These are phyloP conservation scores for Chlorella sp. DNA, from an alignment of 139 green algal genomes.

Conservation along the genomic window DNA sequence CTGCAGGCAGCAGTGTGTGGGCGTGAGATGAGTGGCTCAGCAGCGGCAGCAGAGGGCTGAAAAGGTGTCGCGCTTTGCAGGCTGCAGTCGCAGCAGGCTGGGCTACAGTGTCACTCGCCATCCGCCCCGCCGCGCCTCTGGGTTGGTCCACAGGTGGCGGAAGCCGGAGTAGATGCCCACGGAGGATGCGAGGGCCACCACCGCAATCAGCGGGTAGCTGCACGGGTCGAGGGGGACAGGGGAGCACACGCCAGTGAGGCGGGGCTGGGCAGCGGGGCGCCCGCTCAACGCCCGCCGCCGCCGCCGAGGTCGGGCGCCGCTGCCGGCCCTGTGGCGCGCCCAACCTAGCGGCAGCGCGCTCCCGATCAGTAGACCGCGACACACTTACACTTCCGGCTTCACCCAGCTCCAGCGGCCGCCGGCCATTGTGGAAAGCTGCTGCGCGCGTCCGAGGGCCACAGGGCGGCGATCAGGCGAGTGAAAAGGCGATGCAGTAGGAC, in stretches of 20 bases:
- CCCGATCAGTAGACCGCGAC: no score
- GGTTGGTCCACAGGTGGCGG: conserved; percentile 33
- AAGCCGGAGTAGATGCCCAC: conserved; percentile 6
- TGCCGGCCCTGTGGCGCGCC: background rate
- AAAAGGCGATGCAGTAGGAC: no score
- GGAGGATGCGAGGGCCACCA: background rate
- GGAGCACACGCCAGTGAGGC: no score
- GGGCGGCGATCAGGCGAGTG: no score
- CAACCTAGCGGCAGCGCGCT: background rate
- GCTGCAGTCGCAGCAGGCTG: no score
- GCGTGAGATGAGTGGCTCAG: no score
- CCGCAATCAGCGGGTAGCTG: conserved; percentile 22
- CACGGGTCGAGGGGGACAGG: no score
- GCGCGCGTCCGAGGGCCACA: no score
- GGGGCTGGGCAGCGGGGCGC: background rate
- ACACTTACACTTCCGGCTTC: background rate
- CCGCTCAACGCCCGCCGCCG: background rate
- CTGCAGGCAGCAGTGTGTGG: no score
- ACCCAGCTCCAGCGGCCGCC: background rate
- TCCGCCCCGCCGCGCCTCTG: background rate
- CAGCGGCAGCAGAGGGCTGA: no score
- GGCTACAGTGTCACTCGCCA: no score
- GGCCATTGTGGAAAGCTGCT: background rate
- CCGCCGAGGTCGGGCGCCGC: background rate
- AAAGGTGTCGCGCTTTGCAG: no score